phyloP scores from a whole-genome alignment of 805 yeast genomes.

The Tetrapisispora arboricola region DNA sequence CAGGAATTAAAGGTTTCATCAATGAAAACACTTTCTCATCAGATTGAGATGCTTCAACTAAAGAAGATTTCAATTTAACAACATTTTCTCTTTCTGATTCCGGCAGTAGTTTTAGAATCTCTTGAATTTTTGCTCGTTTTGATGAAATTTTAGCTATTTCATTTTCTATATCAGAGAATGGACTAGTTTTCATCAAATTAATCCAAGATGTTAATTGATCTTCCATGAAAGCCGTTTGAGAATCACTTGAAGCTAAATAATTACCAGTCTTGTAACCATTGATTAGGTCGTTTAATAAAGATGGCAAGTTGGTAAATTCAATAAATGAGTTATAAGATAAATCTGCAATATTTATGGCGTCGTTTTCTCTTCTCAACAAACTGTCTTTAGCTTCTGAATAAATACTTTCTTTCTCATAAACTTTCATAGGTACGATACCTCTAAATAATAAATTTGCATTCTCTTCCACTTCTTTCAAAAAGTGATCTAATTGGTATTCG shows the following conservation, averaged over 20 bases:
- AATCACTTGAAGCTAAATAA: slow-evolving; percentile 11
- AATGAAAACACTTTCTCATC: slow-evolving; percentile 45
- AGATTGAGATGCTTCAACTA: slow-evolving; percentile 50
- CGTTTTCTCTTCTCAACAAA: slow-evolving; percentile 61
- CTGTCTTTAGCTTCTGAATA: slow-evolving; percentile 87
- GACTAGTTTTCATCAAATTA: slow-evolving; percentile 17
- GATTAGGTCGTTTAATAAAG: slow-evolving; percentile 46
- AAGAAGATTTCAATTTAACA: slow-evolving; percentile 45
- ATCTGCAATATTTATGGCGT: slow-evolving; percentile 63
- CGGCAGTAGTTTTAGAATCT: slow-evolving; percentile 26
- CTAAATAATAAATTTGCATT: slow-evolving; percentile 50
- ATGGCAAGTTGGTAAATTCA: slow-evolving; percentile 72
- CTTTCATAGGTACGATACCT: slow-evolving; percentile 73
- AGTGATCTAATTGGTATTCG: slow-evolving; percentile 41
- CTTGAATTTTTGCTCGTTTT: slow-evolving; percentile 30
- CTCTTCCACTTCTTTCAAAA: slow-evolving; percentile 30
- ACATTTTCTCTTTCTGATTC: slow-evolving; percentile 44
- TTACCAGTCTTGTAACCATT: slow-evolving; percentile 25
- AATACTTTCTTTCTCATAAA: slow-evolving; percentile 76
- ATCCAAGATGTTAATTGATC: slow-evolving; percentile 26
- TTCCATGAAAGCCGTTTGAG: slow-evolving; percentile 22
- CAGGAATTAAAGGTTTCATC: slow-evolving; percentile 34
- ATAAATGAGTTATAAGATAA: slow-evolving; percentile 70
- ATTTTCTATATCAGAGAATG: slow-evolving; percentile 18
- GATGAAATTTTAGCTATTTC: slow-evolving; percentile 31